Evolutionary conservation across 371 early-diverging fungal species (phyloP).

Genomic region (Syncephalastrum sp.): DNA sequence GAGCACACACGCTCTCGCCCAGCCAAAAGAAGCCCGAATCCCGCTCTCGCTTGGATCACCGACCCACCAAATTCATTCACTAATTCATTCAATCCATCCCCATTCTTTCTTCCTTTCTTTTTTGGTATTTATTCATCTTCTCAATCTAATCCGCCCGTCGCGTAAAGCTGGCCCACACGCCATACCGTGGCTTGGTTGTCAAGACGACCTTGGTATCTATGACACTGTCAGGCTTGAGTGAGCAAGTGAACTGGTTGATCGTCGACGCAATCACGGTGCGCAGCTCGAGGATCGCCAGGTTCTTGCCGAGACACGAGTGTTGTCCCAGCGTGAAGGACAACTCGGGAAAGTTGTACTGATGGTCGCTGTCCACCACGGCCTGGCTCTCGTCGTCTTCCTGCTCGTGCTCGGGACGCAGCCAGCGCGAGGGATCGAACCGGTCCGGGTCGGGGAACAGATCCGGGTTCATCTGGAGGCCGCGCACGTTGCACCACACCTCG

Average conservation of each 20-base stretch:
- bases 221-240: slow-evolving; percentile 25
- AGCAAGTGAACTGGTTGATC: slow-evolving; percentile 34
- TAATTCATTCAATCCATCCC: too few species aligned
- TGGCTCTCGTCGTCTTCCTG: neutral
- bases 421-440: slow-evolving; percentile 37
- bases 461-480: slow-evolving; percentile 51
- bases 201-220: slow-evolving; percentile 46
- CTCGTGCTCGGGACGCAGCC: slow-evolving; percentile 21
- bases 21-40: too few species aligned
- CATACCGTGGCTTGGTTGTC: slow-evolving; percentile 47
- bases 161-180: slow-evolving; percentile 42
- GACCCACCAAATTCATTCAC: too few species aligned
- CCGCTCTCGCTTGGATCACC: too few species aligned
- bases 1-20: too few species aligned
- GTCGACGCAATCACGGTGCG: slow-evolving; percentile 42
- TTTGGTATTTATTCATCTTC: too few species aligned
- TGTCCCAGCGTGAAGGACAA: slow-evolving; percentile 43
- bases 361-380: slow-evolving; percentile 7
- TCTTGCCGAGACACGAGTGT: slow-evolving; percentile 47
- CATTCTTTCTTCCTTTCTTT: too few species aligned
- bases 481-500: slow-evolving; percentile 49
- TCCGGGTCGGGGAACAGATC: slow-evolving; percentile 41
- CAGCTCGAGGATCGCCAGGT: slow-evolving; percentile 45
- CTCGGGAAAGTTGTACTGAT: slow-evolving; percentile 47
- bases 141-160: slow-evolving; percentile 7